Percentiles rank a stretch among this genome's conserved stretches.
Conservation (phyloP, 2,329 filamentous ascomycete genomes). For the Blumeria hordei region DNA sequence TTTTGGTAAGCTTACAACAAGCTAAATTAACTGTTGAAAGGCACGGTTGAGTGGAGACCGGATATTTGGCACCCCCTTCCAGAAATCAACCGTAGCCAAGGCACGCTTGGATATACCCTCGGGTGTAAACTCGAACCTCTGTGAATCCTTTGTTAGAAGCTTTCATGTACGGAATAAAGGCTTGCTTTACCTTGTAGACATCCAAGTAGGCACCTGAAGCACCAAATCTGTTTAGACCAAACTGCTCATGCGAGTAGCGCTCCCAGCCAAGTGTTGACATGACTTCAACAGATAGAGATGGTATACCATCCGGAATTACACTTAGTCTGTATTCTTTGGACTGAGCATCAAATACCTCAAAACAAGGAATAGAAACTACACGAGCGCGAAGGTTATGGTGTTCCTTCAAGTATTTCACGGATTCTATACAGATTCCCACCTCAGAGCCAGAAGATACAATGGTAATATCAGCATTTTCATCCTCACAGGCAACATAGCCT, state of each 20-base stretch:
- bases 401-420: conserved; percentile 74
- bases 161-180: background rate
- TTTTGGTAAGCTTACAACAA: background rate
- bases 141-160: conserved; percentile 17
- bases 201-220: conserved; percentile 93
- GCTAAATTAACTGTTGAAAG: conserved; percentile 89
- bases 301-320: conserved; percentile 82
- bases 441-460: conserved; percentile 91
- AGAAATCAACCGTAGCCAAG: conserved; percentile 80
- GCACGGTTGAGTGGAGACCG: conserved; percentile 92
- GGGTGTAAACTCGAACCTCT: conserved; percentile 99
- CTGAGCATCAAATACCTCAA: conserved; percentile 90
- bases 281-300: conserved; percentile 79
- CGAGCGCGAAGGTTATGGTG: conserved; percentile 72
- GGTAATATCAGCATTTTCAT: conserved; percentile 62
- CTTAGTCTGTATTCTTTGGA: conserved; percentile 83
- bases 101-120: conserved; percentile 94
- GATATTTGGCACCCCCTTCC: conserved; percentile 76
- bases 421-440: conserved; percentile 79
- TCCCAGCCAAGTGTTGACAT: conserved; percentile 98
- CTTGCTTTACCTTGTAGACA: conserved; percentile 53
- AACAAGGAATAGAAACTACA: conserved; percentile 88
- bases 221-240: conserved; percentile 97
- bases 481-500: conserved; percentile 76
- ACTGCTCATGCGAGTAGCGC: conserved; percentile 98